Base-by-base conservation (phyloP, 2,329 filamentous ascomycete genomes). In the Colletotrichum sp. region DNA sequence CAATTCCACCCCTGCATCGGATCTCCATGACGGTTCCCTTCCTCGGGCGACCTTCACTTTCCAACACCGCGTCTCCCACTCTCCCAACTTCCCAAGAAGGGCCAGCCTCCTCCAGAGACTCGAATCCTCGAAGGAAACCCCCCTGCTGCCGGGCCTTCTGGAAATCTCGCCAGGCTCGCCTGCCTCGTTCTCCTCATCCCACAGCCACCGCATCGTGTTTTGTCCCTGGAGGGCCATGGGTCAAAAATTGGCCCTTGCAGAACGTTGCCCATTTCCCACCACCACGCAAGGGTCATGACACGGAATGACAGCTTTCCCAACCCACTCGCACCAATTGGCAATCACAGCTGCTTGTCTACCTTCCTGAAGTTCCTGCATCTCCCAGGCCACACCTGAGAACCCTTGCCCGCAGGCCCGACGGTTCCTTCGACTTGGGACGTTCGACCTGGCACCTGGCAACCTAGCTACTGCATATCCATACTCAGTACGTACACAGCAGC, bases 21-120 rank as follows among this genome's bases (percentile, higher is more conserved):
- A 77, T 77, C 75, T 75, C 66, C 75, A 55, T 70, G 21, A 26
- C 24, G 52, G n/a, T 77, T 71, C 60, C 75, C 72, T 69, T 76
- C 64, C 64, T 69, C 32, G 49, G 70, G 60, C 24, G 63, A 69
- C 70, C 49, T 65, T 69, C 71, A 62, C 44, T 74, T 76, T 76
- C 74, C 74, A 69, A 39, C 44, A 34, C 71, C 63, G 44, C 44
- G 28, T 60, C 70, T 70, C 24, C 32, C 28, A 24, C n/a, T 36
- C 24, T 34, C 62, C 32, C 49, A 49, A 44, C 60, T 28, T 60
- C 55, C 30, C 39, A 66, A 44, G 39, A 34, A 52, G 44, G 44
- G 44, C 44, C 44, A 52, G 44, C n/a, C 44, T 52, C 44, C 44
- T 52, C n/a, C 44, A 52, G n/a, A 52, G 44, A 52, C 44, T 52